Conservation (phyloP, 192 early-diverging fungal genomes). For the Coemansia furcata region DNA sequence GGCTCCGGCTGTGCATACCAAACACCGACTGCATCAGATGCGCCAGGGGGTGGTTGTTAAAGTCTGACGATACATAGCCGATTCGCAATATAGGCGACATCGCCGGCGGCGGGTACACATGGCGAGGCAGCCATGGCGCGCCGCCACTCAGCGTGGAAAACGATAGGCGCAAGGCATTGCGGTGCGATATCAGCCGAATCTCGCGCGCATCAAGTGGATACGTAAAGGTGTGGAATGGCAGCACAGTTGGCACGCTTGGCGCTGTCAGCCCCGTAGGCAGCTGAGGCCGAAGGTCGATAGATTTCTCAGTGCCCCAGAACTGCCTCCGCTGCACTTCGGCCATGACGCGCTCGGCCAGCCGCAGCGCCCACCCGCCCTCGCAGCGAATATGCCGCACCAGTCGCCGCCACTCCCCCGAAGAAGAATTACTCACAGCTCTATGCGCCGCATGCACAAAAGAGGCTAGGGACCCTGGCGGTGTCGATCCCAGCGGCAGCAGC, state of each 20-base stretch:
- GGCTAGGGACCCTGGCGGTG: constrained; percentile 18
- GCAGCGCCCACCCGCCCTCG: constrained; percentile 75
- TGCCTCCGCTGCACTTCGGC: constrained; percentile 63
- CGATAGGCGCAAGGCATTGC: constrained; percentile 80
- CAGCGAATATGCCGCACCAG: constrained; percentile 49
- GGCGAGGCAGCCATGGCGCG: constrained; percentile 56
- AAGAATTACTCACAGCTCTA: not conserved
- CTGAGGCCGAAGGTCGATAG: constrained; percentile 38
- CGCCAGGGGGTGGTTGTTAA: constrained; percentile 89
- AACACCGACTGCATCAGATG: constrained; percentile 96
- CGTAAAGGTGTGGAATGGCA: constrained; percentile 95
- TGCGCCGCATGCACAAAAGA: constrained; percentile 22
- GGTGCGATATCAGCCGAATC: constrained; percentile 80
- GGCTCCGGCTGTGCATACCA: constrained; percentile 78
- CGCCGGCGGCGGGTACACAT: constrained; percentile 72
- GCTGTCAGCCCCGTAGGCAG: constrained; percentile 56
- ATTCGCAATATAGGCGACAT: constrained; percentile 70
- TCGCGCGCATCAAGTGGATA: constrained; percentile 82
- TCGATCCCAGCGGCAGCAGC: constrained; percentile 20
- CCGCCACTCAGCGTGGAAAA: constrained; percentile 62
- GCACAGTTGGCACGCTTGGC: constrained; percentile 75
- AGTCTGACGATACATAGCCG: constrained; percentile 91
- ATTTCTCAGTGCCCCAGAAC: constrained; percentile 51
- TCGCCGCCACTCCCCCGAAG: constrained; percentile 20
- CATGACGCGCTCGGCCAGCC: constrained; percentile 59